Evolutionary conservation across 75 land plant genomes (phyloP).

Genomic region (Chamaecyparis obtusa): DNA sequence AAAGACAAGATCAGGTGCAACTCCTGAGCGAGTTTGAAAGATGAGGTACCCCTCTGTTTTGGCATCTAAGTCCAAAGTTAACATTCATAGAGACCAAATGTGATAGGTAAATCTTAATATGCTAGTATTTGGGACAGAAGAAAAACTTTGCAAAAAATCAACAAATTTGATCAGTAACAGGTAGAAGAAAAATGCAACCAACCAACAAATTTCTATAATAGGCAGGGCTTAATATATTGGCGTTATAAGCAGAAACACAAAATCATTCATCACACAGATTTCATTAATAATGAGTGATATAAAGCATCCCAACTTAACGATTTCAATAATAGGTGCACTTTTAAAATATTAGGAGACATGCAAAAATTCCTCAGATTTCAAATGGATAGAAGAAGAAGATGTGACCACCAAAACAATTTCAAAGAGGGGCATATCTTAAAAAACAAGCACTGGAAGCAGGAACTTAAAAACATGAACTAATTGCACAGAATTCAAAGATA

Average conservation of each 20-base stretch:
- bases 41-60: not conserved
- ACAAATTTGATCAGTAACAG: not conserved
- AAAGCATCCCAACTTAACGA: not conserved
- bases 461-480: not conserved
- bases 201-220: not conserved
- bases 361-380: not conserved
- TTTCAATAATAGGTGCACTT: not conserved
- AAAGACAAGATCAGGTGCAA: not conserved
- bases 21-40: not conserved
- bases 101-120: not conserved
- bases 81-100: not conserved
- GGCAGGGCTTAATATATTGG: not conserved
- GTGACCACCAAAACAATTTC: not conserved
- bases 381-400: not conserved
- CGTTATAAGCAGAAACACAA: not conserved
- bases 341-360: not conserved
- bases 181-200: not conserved
- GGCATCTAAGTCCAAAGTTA: not conserved
- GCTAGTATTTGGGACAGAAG: not conserved
- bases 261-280: not conserved
- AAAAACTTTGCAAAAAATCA: not conserved
- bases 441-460: too few relatives aligned
- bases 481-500: not conserved
- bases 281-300: not conserved
- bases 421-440: not conserved